Conservation (phyloP, 306 rosid genomes). For the Cucumis cinereus region DNA sequence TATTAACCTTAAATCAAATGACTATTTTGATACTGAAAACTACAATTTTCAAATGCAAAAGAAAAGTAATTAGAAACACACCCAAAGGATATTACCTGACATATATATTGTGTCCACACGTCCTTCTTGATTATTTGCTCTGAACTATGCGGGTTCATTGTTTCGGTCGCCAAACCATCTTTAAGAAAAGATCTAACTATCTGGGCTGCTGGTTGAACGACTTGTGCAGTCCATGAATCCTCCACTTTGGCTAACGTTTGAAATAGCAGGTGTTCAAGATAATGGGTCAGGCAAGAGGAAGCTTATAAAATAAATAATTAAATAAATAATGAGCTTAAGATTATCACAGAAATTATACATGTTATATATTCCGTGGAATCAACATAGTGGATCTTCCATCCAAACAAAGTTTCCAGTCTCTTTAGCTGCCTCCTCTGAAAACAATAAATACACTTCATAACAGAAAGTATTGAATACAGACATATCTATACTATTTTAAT, state of each 20-base stretch:
- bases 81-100: conserved; percentile 39
- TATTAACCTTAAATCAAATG: too few species aligned
- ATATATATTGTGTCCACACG: conserved; percentile 74
- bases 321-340: neutral
- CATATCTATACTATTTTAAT: neutral
- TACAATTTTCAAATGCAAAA: neutral
- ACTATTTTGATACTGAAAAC: neutral
- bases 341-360: conserved; percentile 25
- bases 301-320: neutral
- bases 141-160: conserved; percentile 13
- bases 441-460: neutral
- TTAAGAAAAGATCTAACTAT: conserved; percentile 42
- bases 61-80: neutral
- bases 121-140: conserved; percentile 49
- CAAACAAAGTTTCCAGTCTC: conserved; percentile 56
- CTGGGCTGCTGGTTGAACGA: conserved; percentile 45
- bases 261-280: neutral
- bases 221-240: conserved; percentile 47
- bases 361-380: conserved; percentile 65
- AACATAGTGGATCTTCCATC: conserved; percentile 59
- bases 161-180: conserved; percentile 17
- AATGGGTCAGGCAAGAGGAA: neutral
- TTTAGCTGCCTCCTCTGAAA: conserved; percentile 63
- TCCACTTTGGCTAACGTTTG: conserved; percentile 44
- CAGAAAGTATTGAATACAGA: neutral